phyloP scores from a whole-genome alignment of 1,284 basidiomycete species.

The Cryptococcus maquisensis region DNA sequence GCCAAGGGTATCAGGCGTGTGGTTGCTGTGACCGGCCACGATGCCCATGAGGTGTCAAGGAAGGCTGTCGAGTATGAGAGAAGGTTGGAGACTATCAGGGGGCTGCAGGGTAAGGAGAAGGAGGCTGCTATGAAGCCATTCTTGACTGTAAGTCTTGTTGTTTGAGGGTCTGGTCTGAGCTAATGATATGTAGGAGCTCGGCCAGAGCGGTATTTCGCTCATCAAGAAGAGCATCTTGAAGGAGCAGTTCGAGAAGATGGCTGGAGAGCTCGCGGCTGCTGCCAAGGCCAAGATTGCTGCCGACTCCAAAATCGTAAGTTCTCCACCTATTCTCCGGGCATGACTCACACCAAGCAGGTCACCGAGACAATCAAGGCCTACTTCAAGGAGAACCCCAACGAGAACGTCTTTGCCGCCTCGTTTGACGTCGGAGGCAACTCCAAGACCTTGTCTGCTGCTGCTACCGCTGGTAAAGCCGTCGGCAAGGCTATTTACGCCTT shows the following conservation, averaged over 20 bases:
- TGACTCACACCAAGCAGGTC: slow-evolving; percentile 54
- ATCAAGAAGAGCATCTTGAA: slow-evolving; percentile 76
- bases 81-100: slow-evolving; percentile 64
- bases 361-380: slow-evolving; percentile 64
- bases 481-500: slow-evolving; percentile 85
- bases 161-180: background rate
- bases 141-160: slow-evolving; percentile 60
- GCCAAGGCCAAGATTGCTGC: slow-evolving; percentile 75
- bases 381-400: slow-evolving; percentile 71
- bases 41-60: slow-evolving; percentile 76
- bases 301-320: slow-evolving; percentile 69
- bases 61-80: slow-evolving; percentile 63
- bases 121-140: slow-evolving; percentile 80
- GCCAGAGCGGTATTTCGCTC: slow-evolving; percentile 81
- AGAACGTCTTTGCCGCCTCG: slow-evolving; percentile 63
- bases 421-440: slow-evolving; percentile 70
- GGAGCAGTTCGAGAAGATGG: slow-evolving; percentile 65
- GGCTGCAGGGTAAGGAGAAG: slow-evolving; percentile 69
- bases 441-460: slow-evolving; percentile 61
- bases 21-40: slow-evolving; percentile 89
- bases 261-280: slow-evolving; percentile 81
- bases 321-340: background rate
- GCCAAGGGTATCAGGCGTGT: slow-evolving; percentile 96
- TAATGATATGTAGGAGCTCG: slow-evolving; percentile 64
- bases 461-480: slow-evolving; percentile 67